A percentile compares a stretch with the other conserved stretches of the same genome.
phyloP scores from a whole-genome alignment of 495 filamentous ascomycete species.

The Astrocystis sublimbata region DNA sequence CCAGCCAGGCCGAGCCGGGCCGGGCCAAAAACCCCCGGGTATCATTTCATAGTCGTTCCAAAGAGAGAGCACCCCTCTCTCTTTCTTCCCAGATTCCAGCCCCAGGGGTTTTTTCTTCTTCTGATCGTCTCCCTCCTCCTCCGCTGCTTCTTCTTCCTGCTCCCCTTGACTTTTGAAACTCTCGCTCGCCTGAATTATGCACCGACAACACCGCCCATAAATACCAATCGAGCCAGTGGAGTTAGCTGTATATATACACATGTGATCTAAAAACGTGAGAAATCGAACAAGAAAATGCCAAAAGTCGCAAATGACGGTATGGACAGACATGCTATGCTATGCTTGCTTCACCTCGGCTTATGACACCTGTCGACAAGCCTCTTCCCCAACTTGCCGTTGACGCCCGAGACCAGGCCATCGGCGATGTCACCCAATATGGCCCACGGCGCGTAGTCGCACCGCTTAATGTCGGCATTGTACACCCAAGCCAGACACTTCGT shows the following conservation, averaged over 20 bases:
- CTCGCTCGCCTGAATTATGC: conserved; percentile 1
- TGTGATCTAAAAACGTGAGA: conserved; percentile 21
- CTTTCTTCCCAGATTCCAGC: background rate
- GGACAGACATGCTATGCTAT: too few relatives aligned
- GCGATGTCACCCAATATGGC: conserved; percentile 42
- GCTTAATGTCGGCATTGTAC: conserved; percentile 32
- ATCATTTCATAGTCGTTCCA: conserved; percentile 18
- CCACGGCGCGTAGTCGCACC: conserved; percentile 45
- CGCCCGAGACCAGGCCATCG: conserved; percentile 34
- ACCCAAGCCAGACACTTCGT: conserved; percentile 46
- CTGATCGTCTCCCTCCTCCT: background rate
- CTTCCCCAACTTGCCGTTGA: conserved; percentile 32
- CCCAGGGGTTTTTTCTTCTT: background rate
- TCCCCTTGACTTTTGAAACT: too few relatives aligned
- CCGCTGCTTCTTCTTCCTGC: conserved; percentile 1
- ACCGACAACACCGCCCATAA: conserved; percentile 6
- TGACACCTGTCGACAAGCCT: conserved; percentile 29
- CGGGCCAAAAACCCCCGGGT: conserved; percentile 19
- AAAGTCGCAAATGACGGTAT: too few relatives aligned
- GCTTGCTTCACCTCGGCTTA: conserved; percentile 8
- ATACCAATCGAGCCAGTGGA: conserved; percentile 12
- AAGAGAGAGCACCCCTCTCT: background rate
- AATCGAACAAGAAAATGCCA: conserved; percentile 1
- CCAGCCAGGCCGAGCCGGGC: too few relatives aligned
- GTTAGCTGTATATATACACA: conserved; percentile 16